Conservation (phyloP, 306 rosid genomes). For the Begonia fuchsioides region DNA sequence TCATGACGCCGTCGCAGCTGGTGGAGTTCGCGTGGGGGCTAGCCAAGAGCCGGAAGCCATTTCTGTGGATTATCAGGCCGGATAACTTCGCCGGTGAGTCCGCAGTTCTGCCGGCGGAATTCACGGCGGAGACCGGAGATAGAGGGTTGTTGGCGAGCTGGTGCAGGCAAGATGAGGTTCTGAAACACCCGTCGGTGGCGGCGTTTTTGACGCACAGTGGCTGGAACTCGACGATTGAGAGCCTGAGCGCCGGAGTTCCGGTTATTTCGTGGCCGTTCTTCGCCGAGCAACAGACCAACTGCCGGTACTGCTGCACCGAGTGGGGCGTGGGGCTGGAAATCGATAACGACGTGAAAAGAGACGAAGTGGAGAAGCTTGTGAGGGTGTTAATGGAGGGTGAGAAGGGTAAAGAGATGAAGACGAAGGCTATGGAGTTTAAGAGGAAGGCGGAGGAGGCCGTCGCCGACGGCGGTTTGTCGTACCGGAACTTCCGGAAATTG, state of each 20-base stretch:
- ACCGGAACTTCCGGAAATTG: background rate
- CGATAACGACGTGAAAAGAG: conserved; percentile 20
- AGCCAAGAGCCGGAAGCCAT: conserved; percentile 19
- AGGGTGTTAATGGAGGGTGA: conserved; percentile 23
- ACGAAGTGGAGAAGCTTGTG: conserved; percentile 25
- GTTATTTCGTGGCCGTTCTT: conserved; percentile 24
- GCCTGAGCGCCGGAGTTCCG: conserved; percentile 26
- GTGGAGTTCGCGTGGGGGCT: conserved; percentile 33
- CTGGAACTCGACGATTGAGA: conserved; percentile 20
- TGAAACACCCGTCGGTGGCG: conserved; percentile 25
- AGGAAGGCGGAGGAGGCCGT: background rate
- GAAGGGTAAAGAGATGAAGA: conserved; percentile 24
- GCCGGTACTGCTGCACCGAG: conserved; percentile 16
- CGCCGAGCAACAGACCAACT: conserved; percentile 20
- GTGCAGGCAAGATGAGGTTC: conserved; percentile 37
- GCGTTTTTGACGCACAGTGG: conserved; percentile 17
- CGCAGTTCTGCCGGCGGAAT: conserved; percentile 13
- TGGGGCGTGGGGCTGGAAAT: conserved; percentile 30
- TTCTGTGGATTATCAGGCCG: conserved; percentile 36
- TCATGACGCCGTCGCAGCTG: conserved; percentile 22
- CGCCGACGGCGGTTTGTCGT: background rate
- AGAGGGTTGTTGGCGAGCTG: conserved; percentile 23
- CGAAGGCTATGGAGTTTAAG: conserved; percentile 12
- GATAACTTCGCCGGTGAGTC: conserved; percentile 19
- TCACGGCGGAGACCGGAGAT: conserved; percentile 10